Evolutionary conservation across 768 basidiomycete genomes (phyloP), one percentile per base, ranked within the genome.

Genomic region (Pleurotus tuoliensis): DNA sequence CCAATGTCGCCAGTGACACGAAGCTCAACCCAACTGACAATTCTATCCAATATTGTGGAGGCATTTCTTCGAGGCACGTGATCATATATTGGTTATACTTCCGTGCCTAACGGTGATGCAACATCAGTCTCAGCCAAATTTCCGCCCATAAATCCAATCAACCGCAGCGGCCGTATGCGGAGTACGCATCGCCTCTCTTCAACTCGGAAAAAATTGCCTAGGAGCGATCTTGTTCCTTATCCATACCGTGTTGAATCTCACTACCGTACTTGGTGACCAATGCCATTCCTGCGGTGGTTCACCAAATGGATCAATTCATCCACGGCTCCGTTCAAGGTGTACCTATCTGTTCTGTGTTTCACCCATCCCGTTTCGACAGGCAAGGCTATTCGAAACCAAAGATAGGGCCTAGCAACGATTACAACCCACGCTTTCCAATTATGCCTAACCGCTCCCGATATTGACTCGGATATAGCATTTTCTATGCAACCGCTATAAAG

Each of bases 351-450:
- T 16, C 46, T 53, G 61, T 47, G 67, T 69, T 69, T 67, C 66
- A 64, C 66, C 61, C 57, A 34, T 53, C 51, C 59, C 56, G 59
- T 58, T 64, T 64, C 56, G 68, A 65, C 68, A 64, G 62, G 58
- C 62, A 64, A 69, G 70, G 70, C 70, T 71, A 69, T 69, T 64
- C 67, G 62, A 67, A 69, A 67, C 68, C 47, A 62, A 60, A 55
- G 56, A 55, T 62, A 53, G 62, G 60, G 55, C 59, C 59, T 65
- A 56, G 62, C 62, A 39, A 61, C 57, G 55, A 59, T 56, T 62
- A 58, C 55, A 56, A 57, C 58, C 58, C 57, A 54, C 56, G 44
- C 41, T n/a, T 60, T 58, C 55, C 24, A 41, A 53, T 40, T 63
- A 58, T 59, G 63, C 58, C 56, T 65, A 52, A 57, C 57, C 63